Conservation (phyloP, 2,329 filamentous ascomycete genomes). For the Mycocentrospora acerina region DNA sequence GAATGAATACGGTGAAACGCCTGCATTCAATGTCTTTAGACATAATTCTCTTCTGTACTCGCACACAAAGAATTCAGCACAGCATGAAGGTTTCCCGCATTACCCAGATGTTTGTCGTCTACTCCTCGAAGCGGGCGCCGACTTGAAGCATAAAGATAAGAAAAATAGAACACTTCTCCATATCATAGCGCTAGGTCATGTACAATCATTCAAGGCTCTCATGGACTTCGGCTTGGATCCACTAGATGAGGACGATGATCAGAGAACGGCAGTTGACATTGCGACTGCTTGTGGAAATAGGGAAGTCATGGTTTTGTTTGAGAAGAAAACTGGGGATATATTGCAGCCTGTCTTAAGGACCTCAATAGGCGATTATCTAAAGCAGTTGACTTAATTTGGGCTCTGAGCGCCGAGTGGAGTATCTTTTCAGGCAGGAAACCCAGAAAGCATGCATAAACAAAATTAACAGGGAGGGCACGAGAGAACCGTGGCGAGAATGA, state of each 20-base stretch:
- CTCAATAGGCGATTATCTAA: too few species aligned
- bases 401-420: too few species aligned
- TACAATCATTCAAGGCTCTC: conserved; percentile 11
- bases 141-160: not conserved
- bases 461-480: too few species aligned
- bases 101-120: not conserved
- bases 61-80: conserved; percentile 1
- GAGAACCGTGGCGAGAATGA: too few species aligned
- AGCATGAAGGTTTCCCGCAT: not conserved
- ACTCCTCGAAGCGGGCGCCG: not conserved
- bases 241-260: conserved; percentile 9
- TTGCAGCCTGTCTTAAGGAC: too few species aligned
- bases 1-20: conserved; percentile 14
- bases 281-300: conserved; percentile 13
- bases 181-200: conserved; percentile 4
- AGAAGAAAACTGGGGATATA: too few species aligned
- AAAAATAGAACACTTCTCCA: not conserved
- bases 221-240: conserved; percentile 14
- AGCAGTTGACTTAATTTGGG: too few species aligned
- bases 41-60: too few species aligned
- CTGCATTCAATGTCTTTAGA: conserved; percentile 17
- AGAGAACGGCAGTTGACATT: conserved; percentile 17
- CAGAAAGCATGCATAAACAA: too few species aligned
- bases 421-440: too few species aligned
- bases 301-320: conserved; percentile 13